Conservation (phyloP, 1,284 basidiomycete species). For the Apiotrichum gracile region DNA sequence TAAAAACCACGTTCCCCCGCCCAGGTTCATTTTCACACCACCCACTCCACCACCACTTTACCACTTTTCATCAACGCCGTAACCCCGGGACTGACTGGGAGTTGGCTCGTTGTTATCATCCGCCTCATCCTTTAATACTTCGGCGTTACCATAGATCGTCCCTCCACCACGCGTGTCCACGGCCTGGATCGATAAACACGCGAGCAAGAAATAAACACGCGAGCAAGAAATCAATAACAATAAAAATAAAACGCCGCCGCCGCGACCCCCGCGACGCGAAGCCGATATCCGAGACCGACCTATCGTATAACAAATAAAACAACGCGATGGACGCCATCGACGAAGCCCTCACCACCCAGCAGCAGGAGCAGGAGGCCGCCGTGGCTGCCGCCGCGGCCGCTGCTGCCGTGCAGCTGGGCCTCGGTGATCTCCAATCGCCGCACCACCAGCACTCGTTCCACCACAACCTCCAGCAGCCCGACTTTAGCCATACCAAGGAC, state of each 20-base stretch:
- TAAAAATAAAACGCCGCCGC: slow-evolving; percentile 2
- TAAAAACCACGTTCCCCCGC: no score
- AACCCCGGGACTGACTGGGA: not conserved
- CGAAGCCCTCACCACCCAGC: slow-evolving; percentile 17
- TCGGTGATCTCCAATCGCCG: slow-evolving; percentile 16
- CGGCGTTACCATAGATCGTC: slow-evolving; percentile 15
- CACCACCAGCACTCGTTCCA: slow-evolving; percentile 26
- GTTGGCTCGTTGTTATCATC: not conserved
- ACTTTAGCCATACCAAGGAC: slow-evolving; percentile 31
- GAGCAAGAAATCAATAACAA: not conserved
- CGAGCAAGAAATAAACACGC: not conserved
- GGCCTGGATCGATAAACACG: no score
- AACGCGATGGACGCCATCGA: slow-evolving; percentile 26
- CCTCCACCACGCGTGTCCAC: slow-evolving; percentile 23
- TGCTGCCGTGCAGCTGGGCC: slow-evolving; percentile 28
- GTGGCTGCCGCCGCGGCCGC: slow-evolving; percentile 36
- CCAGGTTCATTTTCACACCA: no score
- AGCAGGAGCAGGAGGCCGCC: slow-evolving; percentile 35
- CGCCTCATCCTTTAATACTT: not conserved
- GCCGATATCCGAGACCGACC: no score
- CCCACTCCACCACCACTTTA: not conserved
- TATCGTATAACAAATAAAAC: no score
- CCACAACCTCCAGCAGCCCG: slow-evolving; percentile 34
- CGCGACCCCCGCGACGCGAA: slow-evolving; percentile 14
- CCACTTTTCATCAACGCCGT: not conserved